A percentile compares a stretch with the other conserved stretches of the same genome.
phyloP scores from a whole-genome alignment of 129 eudicot species.

The Erigeron canadensis region DNA sequence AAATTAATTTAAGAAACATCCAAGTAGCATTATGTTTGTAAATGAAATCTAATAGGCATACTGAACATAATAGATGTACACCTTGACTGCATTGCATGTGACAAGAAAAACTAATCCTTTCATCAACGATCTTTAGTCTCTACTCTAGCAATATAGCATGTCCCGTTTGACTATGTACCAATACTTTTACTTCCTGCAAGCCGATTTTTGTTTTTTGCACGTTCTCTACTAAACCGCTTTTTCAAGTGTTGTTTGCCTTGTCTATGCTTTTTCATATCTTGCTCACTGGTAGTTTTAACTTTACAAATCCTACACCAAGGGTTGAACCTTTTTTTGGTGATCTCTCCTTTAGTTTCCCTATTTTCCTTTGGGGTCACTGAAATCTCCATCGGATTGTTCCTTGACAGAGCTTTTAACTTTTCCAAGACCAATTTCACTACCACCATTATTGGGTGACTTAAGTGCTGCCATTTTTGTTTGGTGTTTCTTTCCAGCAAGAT shows the following conservation, averaged over 20 bases:
- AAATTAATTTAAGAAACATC: neutral
- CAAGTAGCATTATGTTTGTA: neutral
- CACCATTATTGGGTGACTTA: neutral
- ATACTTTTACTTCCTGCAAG: neutral
- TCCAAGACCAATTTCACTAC: neutral
- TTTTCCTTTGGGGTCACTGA: neutral
- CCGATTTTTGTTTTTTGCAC: neutral
- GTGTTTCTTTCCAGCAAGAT: slow-evolving; percentile 60
- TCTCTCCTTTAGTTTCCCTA: neutral
- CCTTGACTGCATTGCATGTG: neutral
- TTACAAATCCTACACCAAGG: neutral
- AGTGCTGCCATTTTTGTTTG: slow-evolving; percentile 44
- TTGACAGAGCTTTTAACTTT: neutral
- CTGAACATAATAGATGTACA: neutral
- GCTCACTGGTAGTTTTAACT: neutral
- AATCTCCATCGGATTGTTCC: neutral
- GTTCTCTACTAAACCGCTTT: neutral
- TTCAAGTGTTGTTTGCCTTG: slow-evolving; percentile 1
- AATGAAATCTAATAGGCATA: neutral
- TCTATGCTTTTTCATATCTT: neutral
- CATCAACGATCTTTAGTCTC: neutral
- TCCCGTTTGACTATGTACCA: neutral
- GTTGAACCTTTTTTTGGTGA: neutral
- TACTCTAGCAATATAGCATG: no score
- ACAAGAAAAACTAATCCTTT: neutral